Conservation (phyloP, 139 green algal genomes). For the Picocystis salinarum region DNA sequence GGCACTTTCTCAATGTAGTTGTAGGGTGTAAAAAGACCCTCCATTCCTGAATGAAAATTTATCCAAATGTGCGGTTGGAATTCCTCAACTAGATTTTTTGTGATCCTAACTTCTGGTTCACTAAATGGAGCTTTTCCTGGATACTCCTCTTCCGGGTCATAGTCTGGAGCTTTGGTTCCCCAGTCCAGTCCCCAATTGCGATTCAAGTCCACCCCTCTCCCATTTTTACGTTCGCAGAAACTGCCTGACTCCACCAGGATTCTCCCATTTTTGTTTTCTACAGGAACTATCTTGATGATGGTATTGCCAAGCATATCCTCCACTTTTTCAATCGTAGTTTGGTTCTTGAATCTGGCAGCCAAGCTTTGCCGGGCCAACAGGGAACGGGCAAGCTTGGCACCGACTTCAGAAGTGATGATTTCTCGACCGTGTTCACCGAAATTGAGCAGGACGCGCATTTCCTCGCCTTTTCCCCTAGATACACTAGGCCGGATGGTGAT, state of each 20-base stretch:
- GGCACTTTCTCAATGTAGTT: conserved; percentile 48
- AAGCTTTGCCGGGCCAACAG: too few species aligned
- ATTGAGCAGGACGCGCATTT: conserved; percentile 24
- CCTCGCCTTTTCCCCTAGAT: background rate
- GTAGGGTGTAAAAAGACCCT: conserved; percentile 88
- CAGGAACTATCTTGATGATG: too few species aligned
- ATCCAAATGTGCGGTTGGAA: conserved; percentile 79
- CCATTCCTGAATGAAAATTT: conserved; percentile 91
- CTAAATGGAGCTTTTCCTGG: conserved; percentile 47
- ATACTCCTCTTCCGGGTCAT: conserved; percentile 75
- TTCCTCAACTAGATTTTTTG: conserved; percentile 30
- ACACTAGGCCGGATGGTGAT: too few species aligned
- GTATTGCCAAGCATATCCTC: too few species aligned
- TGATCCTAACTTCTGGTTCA: conserved; percentile 69
- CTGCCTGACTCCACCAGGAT: too few species aligned
- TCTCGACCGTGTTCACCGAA: conserved; percentile 88
- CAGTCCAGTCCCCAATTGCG: conserved; percentile 90
- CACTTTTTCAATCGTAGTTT: too few species aligned
- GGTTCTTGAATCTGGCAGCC: too few species aligned
- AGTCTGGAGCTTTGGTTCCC: conserved; percentile 84
- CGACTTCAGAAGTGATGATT: conserved; percentile 63
- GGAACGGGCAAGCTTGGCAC: too few species aligned
- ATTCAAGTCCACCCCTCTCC: conserved; percentile 88
- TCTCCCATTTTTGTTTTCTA: too few species aligned
- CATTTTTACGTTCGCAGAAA: conserved; percentile 96